These are phyloP conservation scores for Ambrosiella beaveri DNA, from an alignment of 2,329 filamentous ascomycete genomes.

Conservation along the genomic window DNA sequence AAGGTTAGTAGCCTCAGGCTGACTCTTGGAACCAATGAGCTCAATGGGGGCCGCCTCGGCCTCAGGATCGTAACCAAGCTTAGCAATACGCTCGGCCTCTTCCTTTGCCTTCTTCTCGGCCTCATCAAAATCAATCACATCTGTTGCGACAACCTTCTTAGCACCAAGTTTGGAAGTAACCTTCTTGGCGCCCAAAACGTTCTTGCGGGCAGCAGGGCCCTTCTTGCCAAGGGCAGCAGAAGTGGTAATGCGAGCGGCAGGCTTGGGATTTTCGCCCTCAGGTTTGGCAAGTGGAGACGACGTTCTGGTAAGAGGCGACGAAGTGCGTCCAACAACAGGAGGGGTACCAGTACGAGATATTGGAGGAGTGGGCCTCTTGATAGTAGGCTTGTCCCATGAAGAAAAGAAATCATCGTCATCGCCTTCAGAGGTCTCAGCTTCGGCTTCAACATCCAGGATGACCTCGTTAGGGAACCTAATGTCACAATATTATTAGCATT, in stretches of 20 bases:
- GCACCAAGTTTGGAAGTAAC: conserved; percentile 64
- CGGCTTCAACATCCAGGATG: conserved; percentile 54
- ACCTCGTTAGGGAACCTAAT: conserved; percentile 69
- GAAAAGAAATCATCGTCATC: conserved; percentile 97
- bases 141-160: conserved; percentile 62
- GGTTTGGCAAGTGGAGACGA: conserved; percentile 60
- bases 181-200: conserved; percentile 76
- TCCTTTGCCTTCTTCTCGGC: conserved; percentile 95
- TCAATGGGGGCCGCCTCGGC: conserved; percentile 51
- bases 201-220: conserved; percentile 56
- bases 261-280: conserved; percentile 38
- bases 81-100: conserved; percentile 88
- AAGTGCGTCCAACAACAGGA: conserved; percentile 59
- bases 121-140: conserved; percentile 87
- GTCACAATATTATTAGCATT: not conserved
- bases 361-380: conserved; percentile 87
- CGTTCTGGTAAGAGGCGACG: conserved; percentile 79
- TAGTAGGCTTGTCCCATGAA: conserved; percentile 93
- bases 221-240: conserved; percentile 70
- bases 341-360: conserved; percentile 80
- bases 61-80: conserved; percentile 87
- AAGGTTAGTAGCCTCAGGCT: conserved; percentile 42
- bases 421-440: conserved; percentile 62
- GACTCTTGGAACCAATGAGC: conserved; percentile 41
- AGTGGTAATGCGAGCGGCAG: conserved; percentile 53